Evolutionary conservation across 1,284 basidiomycete species (phyloP).

Genomic region (Naganishia sp.): DNA sequence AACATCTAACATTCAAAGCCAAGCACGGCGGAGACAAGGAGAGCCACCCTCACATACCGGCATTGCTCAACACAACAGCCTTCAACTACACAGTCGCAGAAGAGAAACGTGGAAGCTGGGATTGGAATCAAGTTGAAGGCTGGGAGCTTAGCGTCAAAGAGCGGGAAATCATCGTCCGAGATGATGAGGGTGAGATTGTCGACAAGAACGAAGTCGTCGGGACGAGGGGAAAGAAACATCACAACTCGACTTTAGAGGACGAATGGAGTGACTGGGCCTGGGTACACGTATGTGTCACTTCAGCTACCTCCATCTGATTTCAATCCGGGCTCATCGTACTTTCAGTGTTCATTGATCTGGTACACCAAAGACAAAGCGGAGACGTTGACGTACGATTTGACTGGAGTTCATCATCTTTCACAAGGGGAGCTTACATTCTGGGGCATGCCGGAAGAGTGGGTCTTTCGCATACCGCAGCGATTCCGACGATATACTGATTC

Average conservation of each 20-base stretch:
- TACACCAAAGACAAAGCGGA: conserved; percentile 27
- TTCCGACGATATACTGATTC: conserved; percentile 21
- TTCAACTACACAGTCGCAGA: conserved; percentile 44
- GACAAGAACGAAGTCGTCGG: conserved; percentile 1
- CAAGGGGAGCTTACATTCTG: conserved; percentile 78
- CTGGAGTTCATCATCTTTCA: conserved; percentile 70
- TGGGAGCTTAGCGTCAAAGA: conserved; percentile 52
- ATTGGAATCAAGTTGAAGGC: conserved; percentile 40
- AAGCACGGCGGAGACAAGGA: not conserved
- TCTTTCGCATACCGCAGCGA: conserved; percentile 18
- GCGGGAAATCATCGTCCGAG: conserved; percentile 34
- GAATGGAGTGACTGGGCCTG: conserved; percentile 42
- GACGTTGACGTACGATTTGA: conserved; percentile 46
- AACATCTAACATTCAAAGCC: not conserved
- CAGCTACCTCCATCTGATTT: not conserved
- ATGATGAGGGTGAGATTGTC: conserved; percentile 14
- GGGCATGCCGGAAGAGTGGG: conserved; percentile 67
- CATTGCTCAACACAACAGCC: conserved; percentile 33
- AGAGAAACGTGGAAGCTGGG: conserved; percentile 44
- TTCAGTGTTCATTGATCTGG: conserved; percentile 21
- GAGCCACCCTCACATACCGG: not conserved
- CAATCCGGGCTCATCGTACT: too few species aligned
- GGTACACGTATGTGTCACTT: conserved; percentile 36
- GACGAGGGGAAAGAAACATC: not conserved
- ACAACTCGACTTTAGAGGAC: not conserved